A percentile compares a stretch with the other conserved stretches of the same genome.
These are phyloP conservation scores for Penicillium sp. DNA, from an alignment of 2,329 filamentous ascomycete genomes.

Conservation along the genomic window DNA sequence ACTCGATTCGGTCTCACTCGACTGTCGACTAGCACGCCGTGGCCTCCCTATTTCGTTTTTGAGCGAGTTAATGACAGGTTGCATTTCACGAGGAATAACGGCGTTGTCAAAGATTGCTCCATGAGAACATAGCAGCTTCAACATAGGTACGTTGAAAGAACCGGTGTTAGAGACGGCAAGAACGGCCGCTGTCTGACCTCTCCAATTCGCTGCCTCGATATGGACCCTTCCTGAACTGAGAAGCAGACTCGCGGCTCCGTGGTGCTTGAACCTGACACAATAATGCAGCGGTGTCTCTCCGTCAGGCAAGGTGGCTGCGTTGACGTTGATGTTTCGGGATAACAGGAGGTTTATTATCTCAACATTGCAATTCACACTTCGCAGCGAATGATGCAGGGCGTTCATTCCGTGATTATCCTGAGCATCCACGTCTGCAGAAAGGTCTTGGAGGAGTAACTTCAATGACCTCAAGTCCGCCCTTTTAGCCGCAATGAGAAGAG, in stretches of 20 bases:
- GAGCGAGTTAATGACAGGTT: neutral
- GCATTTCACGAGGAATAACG: neutral
- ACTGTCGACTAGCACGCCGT: neutral
- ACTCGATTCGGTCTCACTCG: neutral
- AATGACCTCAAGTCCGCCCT: neutral
- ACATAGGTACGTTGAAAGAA: neutral
- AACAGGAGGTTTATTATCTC: neutral
- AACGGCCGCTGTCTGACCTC: neutral
- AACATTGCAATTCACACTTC: neutral
- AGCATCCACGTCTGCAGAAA: neutral
- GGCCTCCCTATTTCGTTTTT: neutral
- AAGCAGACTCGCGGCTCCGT: neutral
- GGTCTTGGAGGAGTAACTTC: neutral
- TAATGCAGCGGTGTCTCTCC: constrained; percentile 2
- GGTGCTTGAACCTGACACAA: neutral
- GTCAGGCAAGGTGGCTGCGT: neutral
- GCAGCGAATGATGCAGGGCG: neutral
- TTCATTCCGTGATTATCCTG: neutral
- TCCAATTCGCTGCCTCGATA: neutral
- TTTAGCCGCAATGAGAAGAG: neutral
- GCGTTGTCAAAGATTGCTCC: neutral
- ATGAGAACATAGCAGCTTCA: neutral
- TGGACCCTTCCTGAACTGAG: neutral
- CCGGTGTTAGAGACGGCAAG: neutral
- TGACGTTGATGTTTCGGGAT: neutral